phyloP scores from a whole-genome alignment of 2,329 filamentous ascomycete species.

The Orbilia quercus region DNA sequence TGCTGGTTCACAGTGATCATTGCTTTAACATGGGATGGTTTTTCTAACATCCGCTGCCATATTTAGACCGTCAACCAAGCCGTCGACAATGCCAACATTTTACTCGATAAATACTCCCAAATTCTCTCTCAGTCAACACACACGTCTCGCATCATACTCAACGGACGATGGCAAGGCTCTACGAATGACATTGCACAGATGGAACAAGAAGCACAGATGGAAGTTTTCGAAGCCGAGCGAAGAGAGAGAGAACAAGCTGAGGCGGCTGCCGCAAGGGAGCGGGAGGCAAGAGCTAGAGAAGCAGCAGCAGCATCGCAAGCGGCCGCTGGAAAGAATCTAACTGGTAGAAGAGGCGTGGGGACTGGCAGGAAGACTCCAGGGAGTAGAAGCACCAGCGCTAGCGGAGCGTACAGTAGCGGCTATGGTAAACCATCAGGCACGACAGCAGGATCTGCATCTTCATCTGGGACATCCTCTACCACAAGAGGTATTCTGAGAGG shows the following conservation, averaged over 20 bases:
- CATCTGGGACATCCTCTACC: slow-evolving; percentile 20
- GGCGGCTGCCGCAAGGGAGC: slow-evolving; percentile 74
- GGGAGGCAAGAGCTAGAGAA: slow-evolving; percentile 62
- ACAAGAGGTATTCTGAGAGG: slow-evolving; percentile 42
- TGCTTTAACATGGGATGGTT: slow-evolving; percentile 1
- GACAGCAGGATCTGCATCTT: slow-evolving; percentile 11
- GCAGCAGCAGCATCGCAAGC: slow-evolving; percentile 62
- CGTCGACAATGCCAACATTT: slow-evolving; percentile 77
- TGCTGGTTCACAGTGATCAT: slow-evolving; percentile 57
- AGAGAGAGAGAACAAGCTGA: slow-evolving; percentile 82
- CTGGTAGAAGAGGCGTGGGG: slow-evolving; percentile 15
- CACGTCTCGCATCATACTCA: slow-evolving; percentile 89
- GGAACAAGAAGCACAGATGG: slow-evolving; percentile 79
- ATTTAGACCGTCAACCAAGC: slow-evolving; percentile 51
- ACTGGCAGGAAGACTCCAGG: slow-evolving; percentile 55
- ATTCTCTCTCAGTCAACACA: slow-evolving; percentile 98
- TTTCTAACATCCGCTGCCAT: neutral
- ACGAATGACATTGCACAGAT: slow-evolving; percentile 86
- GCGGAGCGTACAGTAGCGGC: slow-evolving; percentile 39
- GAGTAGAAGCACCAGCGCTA: slow-evolving; percentile 21
- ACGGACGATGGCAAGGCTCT: slow-evolving; percentile 89
- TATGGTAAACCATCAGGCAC: slow-evolving; percentile 17
- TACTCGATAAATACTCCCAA: slow-evolving; percentile 94
- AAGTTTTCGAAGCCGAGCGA: slow-evolving; percentile 80
- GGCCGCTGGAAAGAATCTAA: slow-evolving; percentile 48